Base-by-base conservation (phyloP, 768 basidiomycete species). In the Royoungia palumana region DNA sequence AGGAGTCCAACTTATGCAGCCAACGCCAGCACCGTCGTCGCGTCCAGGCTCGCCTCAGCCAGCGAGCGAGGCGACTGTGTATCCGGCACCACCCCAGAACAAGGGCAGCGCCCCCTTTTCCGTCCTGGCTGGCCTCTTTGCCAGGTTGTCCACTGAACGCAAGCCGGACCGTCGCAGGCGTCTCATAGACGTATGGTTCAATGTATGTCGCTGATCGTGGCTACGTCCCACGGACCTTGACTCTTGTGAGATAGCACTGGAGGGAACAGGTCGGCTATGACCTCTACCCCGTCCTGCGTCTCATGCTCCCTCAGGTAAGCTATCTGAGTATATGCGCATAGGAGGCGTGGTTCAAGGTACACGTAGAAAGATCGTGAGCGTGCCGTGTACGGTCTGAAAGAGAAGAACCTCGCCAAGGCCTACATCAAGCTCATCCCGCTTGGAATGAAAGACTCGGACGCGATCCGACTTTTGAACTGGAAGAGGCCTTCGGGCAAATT, bases 361-460 rank as follows among this genome's bases (percentile, higher is more conserved):
- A 13, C 49, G 19, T 65, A 98, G 93, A 90, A 96, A 80, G 96
- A 98, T 65, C 79, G 87, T 28, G 92, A 97, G 53, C 83, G 96
- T 45, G 80, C 90, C 0, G 85, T 94, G 0, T 99, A 98, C 66
- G 90, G 93, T 13, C 68, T 96, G 56, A 99, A 99, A 65, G 96
- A 99, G 72, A 89, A 88, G 70, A 89, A 88, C 62, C 72, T 99
- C 3, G 94, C 94, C 5, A 97, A 94, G 67, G 83, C 82, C 10
- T 96, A 94, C 64, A 91, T 95, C 71, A 85, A 87, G 53, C 77
- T 94, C 3, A 87, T 98, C 30, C 90, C 89, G 1, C 74, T 99
- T 3, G 86, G 87, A 34, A 79, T 70, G 63, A 81, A 82, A 62
- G 87, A 91, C 47, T 83, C 82, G 7, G 91, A 94, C 60, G 87